Evolutionary conservation across 2,329 filamentous ascomycete genomes (phyloP).

Genomic region (Phaeoacremonium minimum): DNA sequence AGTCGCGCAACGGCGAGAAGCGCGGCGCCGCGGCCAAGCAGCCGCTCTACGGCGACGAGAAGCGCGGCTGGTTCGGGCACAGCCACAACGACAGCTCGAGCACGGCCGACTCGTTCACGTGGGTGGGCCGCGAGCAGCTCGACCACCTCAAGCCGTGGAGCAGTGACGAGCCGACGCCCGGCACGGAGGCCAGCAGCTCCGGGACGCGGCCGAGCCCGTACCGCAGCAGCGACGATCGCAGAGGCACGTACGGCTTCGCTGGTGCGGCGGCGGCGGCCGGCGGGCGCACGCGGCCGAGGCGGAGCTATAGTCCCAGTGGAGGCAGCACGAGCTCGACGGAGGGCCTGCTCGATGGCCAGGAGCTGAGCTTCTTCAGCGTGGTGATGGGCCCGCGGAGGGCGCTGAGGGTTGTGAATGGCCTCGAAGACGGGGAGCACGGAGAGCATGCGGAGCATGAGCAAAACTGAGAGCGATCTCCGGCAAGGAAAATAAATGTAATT

Average conservation of each 20-base stretch:
- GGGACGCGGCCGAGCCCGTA: conserved; percentile 5
- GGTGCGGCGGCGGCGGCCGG: conserved; percentile 14
- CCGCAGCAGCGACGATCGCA: conserved; percentile 5
- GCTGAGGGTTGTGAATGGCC: conserved; percentile 56
- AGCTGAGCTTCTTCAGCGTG: conserved; percentile 63
- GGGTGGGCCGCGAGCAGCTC: conserved; percentile 14
- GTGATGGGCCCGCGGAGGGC: conserved; percentile 60
- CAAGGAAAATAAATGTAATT: too few relatives aligned
- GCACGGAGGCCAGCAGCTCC: conserved; percentile 1
- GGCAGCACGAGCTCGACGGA: conserved; percentile 30
- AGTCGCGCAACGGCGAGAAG: conserved; percentile 2
- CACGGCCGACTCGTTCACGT: conserved; percentile 12
- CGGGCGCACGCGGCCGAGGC: conserved; percentile 13
- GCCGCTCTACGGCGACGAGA: too few relatives aligned
- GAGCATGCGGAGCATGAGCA: too few relatives aligned
- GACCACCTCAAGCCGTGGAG: conserved; percentile 14
- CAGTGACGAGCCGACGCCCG: conserved; percentile 12
- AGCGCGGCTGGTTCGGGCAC: conserved; percentile 7
- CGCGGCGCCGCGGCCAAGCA: background rate
- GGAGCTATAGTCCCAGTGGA: conserved; percentile 26
- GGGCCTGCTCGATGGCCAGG: conserved; percentile 33
- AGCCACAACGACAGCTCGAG: conserved; percentile 8
- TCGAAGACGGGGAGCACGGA: conserved; percentile 18
- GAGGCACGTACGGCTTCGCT: conserved; percentile 14
- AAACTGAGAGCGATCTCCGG: too few relatives aligned